Conservation (phyloP, 768 basidiomycete genomes). For the Lactarius vividus region DNA sequence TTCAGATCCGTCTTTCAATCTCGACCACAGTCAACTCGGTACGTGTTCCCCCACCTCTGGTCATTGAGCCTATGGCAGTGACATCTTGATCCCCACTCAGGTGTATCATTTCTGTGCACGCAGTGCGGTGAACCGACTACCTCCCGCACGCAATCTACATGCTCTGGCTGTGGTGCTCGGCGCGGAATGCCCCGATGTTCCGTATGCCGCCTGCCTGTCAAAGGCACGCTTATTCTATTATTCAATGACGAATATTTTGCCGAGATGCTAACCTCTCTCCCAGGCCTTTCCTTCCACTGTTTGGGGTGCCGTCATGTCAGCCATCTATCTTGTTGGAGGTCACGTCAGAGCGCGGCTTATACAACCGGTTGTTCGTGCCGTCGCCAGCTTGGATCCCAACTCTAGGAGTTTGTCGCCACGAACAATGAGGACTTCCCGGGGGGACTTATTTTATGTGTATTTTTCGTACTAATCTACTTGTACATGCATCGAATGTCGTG, state of each 20-base stretch:
- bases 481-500: background rate
- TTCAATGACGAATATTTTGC: background rate
- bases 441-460: background rate
- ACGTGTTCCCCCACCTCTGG: background rate
- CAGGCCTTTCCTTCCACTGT: conserved; percentile 60
- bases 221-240: conserved; percentile 44
- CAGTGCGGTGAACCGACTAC: conserved; percentile 30
- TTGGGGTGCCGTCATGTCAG: conserved; percentile 60
- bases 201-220: conserved; percentile 73
- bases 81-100: conserved; percentile 28
- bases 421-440: background rate
- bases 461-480: background rate
- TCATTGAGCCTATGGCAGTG: background rate
- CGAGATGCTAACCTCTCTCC: background rate
- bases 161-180: conserved; percentile 43
- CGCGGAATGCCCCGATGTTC: conserved; percentile 55
- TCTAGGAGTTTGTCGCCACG: background rate
- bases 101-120: conserved; percentile 30
- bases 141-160: conserved; percentile 48
- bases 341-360: conserved; percentile 50
- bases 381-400: conserved; percentile 36
- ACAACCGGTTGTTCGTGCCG: conserved; percentile 69
- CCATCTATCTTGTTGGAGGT: conserved; percentile 63
- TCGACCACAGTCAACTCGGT: conserved; percentile 30
- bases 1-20: conserved; percentile 16